A percentile compares a stretch with the other conserved stretches of the same genome.
Evolutionary conservation across 768 basidiomycete species (phyloP).

Genomic region (Trametes villosa): DNA sequence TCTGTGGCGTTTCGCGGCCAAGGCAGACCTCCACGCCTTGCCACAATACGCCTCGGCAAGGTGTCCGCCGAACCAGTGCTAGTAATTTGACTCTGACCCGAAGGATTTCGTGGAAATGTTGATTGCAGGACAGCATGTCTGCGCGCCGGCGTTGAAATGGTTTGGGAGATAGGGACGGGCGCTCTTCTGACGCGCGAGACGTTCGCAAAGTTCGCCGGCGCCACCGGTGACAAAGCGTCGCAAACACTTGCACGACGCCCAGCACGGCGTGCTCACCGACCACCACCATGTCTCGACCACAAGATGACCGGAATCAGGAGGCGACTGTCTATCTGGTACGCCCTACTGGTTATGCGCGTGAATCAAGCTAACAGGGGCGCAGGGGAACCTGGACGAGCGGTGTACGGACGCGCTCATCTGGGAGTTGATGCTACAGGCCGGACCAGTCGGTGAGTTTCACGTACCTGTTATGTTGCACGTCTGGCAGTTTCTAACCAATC

Average conservation of each 20-base stretch:
- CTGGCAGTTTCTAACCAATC: neutral
- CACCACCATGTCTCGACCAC: slow-evolving; percentile 46
- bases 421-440: slow-evolving; percentile 99
- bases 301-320: slow-evolving; percentile 64
- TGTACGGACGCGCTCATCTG: slow-evolving; percentile 93
- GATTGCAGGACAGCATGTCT: too few species aligned
- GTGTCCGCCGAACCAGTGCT: too few species aligned
- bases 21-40: neutral
- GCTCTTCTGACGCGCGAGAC: neutral
- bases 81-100: too few species aligned
- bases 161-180: neutral
- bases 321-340: slow-evolving; percentile 62
- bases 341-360: neutral
- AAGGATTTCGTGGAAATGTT: too few species aligned
- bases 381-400: slow-evolving; percentile 98
- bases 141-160: neutral
- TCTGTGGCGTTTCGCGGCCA: neutral
- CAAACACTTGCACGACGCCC: slow-evolving; percentile 14
- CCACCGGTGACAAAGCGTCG: slow-evolving; percentile 19
- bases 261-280: slow-evolving; percentile 12
- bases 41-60: neutral
- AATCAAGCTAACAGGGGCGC: neutral
- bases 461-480: slow-evolving; percentile 18
- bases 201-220: neutral
- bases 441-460: slow-evolving; percentile 82